phyloP scores from a whole-genome alignment of 2,329 filamentous ascomycete species.

The Rhinocladiella mackenziei region DNA sequence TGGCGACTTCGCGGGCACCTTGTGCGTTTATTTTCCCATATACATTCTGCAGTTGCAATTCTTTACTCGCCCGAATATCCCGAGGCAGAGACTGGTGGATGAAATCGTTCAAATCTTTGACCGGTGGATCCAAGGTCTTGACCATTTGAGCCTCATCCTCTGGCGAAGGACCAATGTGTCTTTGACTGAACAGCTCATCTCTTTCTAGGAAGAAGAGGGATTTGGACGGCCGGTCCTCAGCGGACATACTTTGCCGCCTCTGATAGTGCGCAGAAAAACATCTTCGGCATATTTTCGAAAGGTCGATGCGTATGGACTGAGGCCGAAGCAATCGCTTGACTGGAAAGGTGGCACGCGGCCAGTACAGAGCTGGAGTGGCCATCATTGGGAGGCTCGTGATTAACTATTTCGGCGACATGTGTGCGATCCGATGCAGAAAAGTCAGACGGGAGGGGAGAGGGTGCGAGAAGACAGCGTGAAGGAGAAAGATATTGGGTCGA shows the following conservation, averaged over 20 bases:
- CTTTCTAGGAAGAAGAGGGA: constrained; percentile 7
- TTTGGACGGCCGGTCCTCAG: background rate
- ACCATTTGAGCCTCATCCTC: constrained; percentile 87
- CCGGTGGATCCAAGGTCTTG: constrained; percentile 69
- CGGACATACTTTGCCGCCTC: background rate
- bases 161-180: constrained; percentile 95
- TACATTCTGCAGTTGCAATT: constrained; percentile 38
- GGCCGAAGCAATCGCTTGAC: constrained; percentile 12
- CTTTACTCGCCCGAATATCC: constrained; percentile 67
- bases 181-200: constrained; percentile 41
- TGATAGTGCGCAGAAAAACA: constrained; percentile 13
- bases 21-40: constrained; percentile 40
- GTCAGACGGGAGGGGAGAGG: no score
- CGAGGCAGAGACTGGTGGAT: constrained; percentile 76
- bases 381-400: no score
- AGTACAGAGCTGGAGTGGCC: background rate
- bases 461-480: no score
- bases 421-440: no score
- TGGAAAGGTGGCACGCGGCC: constrained; percentile 7
- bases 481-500: no score
- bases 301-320: constrained; percentile 6
- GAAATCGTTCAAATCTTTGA: constrained; percentile 71
- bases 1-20: constrained; percentile 36
- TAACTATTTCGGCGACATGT: no score
- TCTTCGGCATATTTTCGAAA: constrained; percentile 12